A percentile compares a stretch with the other conserved stretches of the same genome.
Evolutionary conservation across 2,329 filamentous ascomycete genomes (phyloP).

Genomic region (Hirsutella rhossiliensis): DNA sequence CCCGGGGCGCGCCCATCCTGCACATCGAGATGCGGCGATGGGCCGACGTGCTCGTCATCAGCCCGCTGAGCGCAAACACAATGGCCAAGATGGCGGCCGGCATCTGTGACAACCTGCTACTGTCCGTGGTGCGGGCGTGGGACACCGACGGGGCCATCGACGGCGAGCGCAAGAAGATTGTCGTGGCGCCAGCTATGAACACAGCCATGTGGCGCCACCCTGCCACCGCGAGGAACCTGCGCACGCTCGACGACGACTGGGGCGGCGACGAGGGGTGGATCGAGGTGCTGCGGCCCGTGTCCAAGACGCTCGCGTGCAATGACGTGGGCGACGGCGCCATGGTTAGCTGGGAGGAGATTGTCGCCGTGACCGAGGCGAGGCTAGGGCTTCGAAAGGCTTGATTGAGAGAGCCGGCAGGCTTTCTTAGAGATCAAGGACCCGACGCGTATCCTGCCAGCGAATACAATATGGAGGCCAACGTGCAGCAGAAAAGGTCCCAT

Average conservation of each 20-base stretch:
- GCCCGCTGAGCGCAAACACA: slow-evolving; percentile 72
- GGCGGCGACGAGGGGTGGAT: slow-evolving; percentile 39
- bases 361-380: slow-evolving; percentile 46
- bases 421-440: too few species aligned
- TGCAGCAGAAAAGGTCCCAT: too few species aligned
- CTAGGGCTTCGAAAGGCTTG: slow-evolving; percentile 15
- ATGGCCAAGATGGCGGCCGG: slow-evolving; percentile 76
- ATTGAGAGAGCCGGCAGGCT: too few species aligned
- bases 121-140: slow-evolving; percentile 72
- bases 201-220: slow-evolving; percentile 84
- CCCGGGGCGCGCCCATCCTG: slow-evolving; percentile 63
- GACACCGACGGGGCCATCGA: slow-evolving; percentile 58
- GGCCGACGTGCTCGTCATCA: slow-evolving; percentile 71
- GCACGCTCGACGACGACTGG: slow-evolving; percentile 64
- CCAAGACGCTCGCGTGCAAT: slow-evolving; percentile 73
- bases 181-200: slow-evolving; percentile 80
- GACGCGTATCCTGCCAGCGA: too few species aligned
- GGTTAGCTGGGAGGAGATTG: slow-evolving; percentile 69
- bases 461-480: too few species aligned
- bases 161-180: slow-evolving; percentile 44
- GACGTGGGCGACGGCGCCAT: slow-evolving; percentile 76
- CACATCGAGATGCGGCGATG: slow-evolving; percentile 77
- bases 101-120: slow-evolving; percentile 65
- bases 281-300: slow-evolving; percentile 58
- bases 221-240: slow-evolving; percentile 61